Conservation (phyloP, 1,284 basidiomycete species). For the Hypsizygus ulmarius region DNA sequence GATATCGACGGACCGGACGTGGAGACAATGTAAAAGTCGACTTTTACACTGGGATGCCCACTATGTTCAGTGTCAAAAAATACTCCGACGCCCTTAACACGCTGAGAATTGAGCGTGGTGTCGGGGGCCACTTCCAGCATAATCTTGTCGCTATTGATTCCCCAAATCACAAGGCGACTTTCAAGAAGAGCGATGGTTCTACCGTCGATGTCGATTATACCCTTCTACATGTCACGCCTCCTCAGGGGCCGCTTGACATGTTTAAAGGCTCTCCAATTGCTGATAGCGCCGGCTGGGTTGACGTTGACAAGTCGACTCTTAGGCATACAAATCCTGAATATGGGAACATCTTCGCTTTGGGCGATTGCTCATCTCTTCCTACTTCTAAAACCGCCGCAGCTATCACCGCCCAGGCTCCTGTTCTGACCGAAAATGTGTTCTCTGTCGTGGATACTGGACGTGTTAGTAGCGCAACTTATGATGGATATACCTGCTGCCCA, state of each 20-base stretch:
- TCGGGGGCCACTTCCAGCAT: slow-evolving; percentile 80
- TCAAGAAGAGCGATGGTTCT: slow-evolving; percentile 72
- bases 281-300: slow-evolving; percentile 85
- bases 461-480: slow-evolving; percentile 65
- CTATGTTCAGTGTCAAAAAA: slow-evolving; percentile 92
- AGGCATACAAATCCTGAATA: slow-evolving; percentile 80
- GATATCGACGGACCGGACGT: slow-evolving; percentile 61
- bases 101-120: slow-evolving; percentile 76
- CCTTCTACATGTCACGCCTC: slow-evolving; percentile 85
- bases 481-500: slow-evolving; percentile 85
- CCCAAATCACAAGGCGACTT: slow-evolving; percentile 75
- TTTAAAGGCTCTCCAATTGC: slow-evolving; percentile 80
- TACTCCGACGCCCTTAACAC: slow-evolving; percentile 86
- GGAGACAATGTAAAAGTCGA: slow-evolving; percentile 63
- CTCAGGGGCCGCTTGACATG: slow-evolving; percentile 85
- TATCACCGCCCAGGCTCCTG: slow-evolving; percentile 89
- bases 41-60: slow-evolving; percentile 91
- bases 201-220: slow-evolving; percentile 76
- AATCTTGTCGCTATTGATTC: slow-evolving; percentile 80
- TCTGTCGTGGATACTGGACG: slow-evolving; percentile 72
- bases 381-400: slow-evolving; percentile 97
- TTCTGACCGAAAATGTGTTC: slow-evolving; percentile 87
- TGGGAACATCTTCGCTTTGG: slow-evolving; percentile 85
- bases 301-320: slow-evolving; percentile 79
- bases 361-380: slow-evolving; percentile 88